Base-by-base conservation (phyloP, 1,284 basidiomycete species). In the Marasmius oreades region DNA sequence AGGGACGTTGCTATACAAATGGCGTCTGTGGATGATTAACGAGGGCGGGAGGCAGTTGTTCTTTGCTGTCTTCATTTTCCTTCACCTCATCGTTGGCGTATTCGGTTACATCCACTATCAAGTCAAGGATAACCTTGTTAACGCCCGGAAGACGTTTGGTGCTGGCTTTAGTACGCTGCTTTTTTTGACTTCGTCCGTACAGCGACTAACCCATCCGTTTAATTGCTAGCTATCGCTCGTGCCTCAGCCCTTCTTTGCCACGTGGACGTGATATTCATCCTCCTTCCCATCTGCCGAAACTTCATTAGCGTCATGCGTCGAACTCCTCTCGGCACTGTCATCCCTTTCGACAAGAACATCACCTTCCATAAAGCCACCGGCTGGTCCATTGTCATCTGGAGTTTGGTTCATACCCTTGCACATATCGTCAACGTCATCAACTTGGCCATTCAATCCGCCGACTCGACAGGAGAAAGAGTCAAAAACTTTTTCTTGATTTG, bases 261-360 rank as follows among this genome's bases (percentile, higher is more conserved):
- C 64, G 80, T 95, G 64, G 90, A 95, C 72, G 85, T 93, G 53
- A 85, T 92, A 59, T 90, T 95, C 77, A 94, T 96, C 71, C 84
- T 95, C 52, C 80, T 96, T 28, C 93, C 93, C 26, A 82, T 95
- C 67, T 95, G 93, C 79, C 84, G 93, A 59, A 93, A 92, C 74
- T 92, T 95, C 72, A 84, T 95, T 69, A 93, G 92, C 16, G 64
- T 93, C 44, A 78, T 95, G 51, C 88, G 93, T 43, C 82, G 86
- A 51, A 92, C 91, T 0, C 82, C 92, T 1, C 75, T 95, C 53
- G 92, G 92, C 73, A 80, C 84, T 60, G 73, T 93, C 71, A 91
- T 96, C 62, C 93, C 93, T 22, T 93, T 94, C 67, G 92, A 93
- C 78, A 90, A 92, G 76, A 92, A 90, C 69, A 85, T 93, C 70